Percentiles rank a stretch among this genome's conserved stretches.
phyloP scores from a whole-genome alignment of 306 rosid genomes.

The Biancaea sappan region DNA sequence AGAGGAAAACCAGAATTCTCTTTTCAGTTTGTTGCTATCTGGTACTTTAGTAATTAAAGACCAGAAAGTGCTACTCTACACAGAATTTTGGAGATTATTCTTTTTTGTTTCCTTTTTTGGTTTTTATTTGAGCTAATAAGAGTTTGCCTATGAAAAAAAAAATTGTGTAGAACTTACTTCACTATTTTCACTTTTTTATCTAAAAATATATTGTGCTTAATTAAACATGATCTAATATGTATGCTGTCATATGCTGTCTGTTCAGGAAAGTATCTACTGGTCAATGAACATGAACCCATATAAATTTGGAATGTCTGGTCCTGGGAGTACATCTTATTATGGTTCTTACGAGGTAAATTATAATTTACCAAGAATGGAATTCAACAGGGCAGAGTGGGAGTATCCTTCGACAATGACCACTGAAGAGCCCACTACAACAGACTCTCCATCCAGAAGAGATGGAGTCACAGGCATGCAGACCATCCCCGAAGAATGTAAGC shows the following conservation, averaged over 20 bases:
- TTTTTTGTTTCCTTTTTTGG: not conserved
- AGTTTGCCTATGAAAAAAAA: not conserved
- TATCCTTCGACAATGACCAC: slow-evolving; percentile 52
- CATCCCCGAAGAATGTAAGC: slow-evolving; percentile 85
- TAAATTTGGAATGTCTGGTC: slow-evolving; percentile 71
- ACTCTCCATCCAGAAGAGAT: slow-evolving; percentile 61
- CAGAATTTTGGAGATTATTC: not conserved
- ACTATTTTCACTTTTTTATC: too few species aligned
- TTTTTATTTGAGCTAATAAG: not conserved
- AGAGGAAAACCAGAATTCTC: not conserved
- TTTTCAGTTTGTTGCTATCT: not conserved
- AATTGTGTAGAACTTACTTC: too few species aligned
- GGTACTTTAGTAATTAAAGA: not conserved
- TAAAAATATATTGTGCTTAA: not conserved
- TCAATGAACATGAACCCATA: slow-evolving; percentile 84
- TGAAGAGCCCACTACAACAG: slow-evolving; percentile 56
- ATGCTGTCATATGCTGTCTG: slow-evolving; percentile 28
- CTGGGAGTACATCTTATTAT: slow-evolving; percentile 65
- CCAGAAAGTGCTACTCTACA: too few species aligned
- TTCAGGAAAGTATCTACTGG: slow-evolving; percentile 83
- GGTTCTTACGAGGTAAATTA: slow-evolving; percentile 66
- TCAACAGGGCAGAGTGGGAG: slow-evolving; percentile 71
- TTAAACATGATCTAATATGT: slow-evolving; percentile 18
- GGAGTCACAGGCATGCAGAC: slow-evolving; percentile 55
- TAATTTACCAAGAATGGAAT: slow-evolving; percentile 74